Conservation (phyloP, 371 early-diverging fungal species). For the Cokeromyces recurvatus region DNA sequence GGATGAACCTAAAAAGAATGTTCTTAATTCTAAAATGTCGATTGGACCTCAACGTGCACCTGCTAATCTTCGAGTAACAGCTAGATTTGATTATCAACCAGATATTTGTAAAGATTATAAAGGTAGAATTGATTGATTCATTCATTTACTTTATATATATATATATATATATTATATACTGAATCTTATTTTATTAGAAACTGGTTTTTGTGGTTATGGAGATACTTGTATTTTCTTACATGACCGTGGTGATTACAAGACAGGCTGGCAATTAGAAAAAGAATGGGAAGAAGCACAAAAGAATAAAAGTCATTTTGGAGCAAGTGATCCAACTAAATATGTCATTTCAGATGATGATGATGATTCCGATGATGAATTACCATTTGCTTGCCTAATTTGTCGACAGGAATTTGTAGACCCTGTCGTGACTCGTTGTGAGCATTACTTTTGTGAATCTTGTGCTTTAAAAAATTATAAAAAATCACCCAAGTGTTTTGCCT, state of each 20-base stretch:
- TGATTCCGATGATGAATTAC: constrained; percentile 63
- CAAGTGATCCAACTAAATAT: constrained; percentile 44
- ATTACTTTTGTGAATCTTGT: constrained; percentile 96
- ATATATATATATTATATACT: neutral
- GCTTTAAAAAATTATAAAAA: constrained; percentile 79
- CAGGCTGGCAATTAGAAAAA: constrained; percentile 92
- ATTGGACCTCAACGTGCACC: constrained; percentile 87
- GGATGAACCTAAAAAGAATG: constrained; percentile 32
- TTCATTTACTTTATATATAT: too few relatives aligned
- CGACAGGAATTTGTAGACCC: constrained; percentile 82
- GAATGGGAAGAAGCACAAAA: constrained; percentile 91
- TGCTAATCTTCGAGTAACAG: constrained; percentile 80
- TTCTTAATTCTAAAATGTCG: constrained; percentile 49
- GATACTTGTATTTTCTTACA: constrained; percentile 97
- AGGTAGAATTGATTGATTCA: constrained; percentile 35
- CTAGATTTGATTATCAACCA: constrained; percentile 94
- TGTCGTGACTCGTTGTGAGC: constrained; percentile 88
- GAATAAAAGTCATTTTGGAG: constrained; percentile 49
- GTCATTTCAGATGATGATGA: constrained; percentile 44
- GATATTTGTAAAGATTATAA: constrained; percentile 98
- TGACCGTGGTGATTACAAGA: constrained; percentile 95
- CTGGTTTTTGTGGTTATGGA: constrained; percentile 95
- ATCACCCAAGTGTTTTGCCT: constrained; percentile 88
- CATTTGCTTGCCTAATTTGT: constrained; percentile 94
- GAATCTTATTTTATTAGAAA: constrained; percentile 39